phyloP scores from a whole-genome alignment of 352 stramenopile genomes.

The Phytophthora brassicae region DNA sequence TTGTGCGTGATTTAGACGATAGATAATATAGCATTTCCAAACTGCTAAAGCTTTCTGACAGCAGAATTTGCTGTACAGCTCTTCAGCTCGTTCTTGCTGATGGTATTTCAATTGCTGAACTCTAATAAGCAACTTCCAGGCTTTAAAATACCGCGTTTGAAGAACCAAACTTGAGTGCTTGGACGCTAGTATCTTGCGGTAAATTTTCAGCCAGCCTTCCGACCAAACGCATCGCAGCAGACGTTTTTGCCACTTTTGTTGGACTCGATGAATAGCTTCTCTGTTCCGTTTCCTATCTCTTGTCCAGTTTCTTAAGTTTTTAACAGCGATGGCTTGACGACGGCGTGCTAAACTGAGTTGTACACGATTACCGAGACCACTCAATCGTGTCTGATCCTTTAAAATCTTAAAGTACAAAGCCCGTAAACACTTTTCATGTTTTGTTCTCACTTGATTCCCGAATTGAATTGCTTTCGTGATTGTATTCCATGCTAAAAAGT shows the following conservation, averaged over 20 bases:
- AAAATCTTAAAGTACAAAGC: slow-evolving; percentile 17
- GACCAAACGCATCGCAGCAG: slow-evolving; percentile 21
- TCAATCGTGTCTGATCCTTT: slow-evolving; percentile 9
- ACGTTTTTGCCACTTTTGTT: slow-evolving; percentile 11
- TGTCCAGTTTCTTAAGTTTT: slow-evolving; percentile 5
- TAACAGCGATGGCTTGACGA: slow-evolving; percentile 14
- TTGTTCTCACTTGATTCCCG: slow-evolving; percentile 6
- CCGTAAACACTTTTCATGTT: neutral
- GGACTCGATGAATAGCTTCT: slow-evolving; percentile 8
- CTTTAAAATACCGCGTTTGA: slow-evolving; percentile 7
- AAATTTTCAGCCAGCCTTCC: slow-evolving; percentile 17
- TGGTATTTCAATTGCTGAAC: neutral
- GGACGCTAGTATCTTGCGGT: slow-evolving; percentile 9
- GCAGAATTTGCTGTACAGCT: slow-evolving; percentile 11
- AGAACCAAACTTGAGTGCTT: slow-evolving; percentile 1
- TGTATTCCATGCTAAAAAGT: slow-evolving; percentile 33
- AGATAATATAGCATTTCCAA: slow-evolving; percentile 22
- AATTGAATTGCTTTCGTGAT: slow-evolving; percentile 20
- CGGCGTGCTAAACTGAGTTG: neutral
- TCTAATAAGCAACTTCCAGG: slow-evolving; percentile 17
- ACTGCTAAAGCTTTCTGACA: slow-evolving; percentile 6
- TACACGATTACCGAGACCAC: neutral
- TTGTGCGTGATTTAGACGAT: neutral
- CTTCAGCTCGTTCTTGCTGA: slow-evolving; percentile 11
- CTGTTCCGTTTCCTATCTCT: slow-evolving; percentile 8